These are phyloP conservation scores for Lactarius vividus DNA, from an alignment of 768 basidiomycete genomes.

Conservation along the genomic window DNA sequence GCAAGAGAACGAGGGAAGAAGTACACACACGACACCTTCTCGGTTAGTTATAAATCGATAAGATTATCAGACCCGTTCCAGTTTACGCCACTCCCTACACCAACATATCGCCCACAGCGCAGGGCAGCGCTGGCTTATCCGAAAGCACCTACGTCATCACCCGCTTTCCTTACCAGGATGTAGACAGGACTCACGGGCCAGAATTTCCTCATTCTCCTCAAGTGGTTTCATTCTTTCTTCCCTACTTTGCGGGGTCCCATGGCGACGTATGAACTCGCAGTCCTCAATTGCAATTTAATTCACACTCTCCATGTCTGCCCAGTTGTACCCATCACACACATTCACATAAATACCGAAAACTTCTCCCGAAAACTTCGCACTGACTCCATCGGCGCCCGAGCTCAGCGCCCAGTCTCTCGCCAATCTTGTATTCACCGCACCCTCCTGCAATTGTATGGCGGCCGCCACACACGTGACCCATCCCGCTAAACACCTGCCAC, in stretches of 20 bases:
- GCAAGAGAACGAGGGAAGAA: not conserved
- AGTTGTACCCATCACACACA: not conserved
- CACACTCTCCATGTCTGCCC: not conserved
- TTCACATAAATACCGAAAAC: conserved; percentile 15
- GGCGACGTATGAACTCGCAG: conserved; percentile 20
- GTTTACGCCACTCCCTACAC: conserved; percentile 23
- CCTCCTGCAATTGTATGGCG: not conserved
- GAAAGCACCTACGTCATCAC: conserved; percentile 17
- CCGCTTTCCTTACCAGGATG: conserved; percentile 20
- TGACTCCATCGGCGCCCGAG: conserved; percentile 3
- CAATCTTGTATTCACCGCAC: not conserved
- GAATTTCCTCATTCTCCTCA: not conserved
- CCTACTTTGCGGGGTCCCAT: conserved; percentile 2
- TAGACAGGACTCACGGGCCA: not conserved
- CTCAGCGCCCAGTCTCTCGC: not conserved
- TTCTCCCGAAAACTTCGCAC: conserved; percentile 16
- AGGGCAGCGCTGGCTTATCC: not conserved
- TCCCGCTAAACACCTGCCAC: not conserved
- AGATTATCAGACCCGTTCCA: conserved; percentile 15
- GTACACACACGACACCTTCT: not conserved
- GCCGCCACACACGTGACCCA: not conserved
- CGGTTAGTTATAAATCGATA: not conserved
- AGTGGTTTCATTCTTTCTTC: not conserved
- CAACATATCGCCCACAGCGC: conserved; percentile 19
- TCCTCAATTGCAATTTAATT: conserved; percentile 1